A percentile compares a stretch with the other conserved stretches of the same genome.
Evolutionary conservation across 805 yeast species (phyloP).

Genomic region (Isabelozyma rhagii): DNA sequence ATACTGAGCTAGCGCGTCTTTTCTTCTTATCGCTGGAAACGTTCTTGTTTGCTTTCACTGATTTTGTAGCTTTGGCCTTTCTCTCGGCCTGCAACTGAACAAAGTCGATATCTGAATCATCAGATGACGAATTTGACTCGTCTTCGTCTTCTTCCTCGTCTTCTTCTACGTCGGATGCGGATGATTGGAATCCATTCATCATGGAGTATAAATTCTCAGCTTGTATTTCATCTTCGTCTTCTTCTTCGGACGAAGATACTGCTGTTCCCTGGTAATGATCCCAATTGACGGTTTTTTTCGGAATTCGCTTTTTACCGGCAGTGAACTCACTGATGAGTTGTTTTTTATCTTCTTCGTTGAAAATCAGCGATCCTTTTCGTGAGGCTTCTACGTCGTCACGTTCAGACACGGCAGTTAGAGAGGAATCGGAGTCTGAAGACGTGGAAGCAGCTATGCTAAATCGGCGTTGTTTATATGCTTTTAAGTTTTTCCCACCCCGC

Average conservation of each 20-base stretch:
- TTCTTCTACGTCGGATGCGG: constrained; percentile 1
- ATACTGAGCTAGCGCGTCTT: constrained; percentile 9
- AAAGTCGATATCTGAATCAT: constrained; percentile 69
- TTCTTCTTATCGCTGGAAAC: constrained; percentile 1
- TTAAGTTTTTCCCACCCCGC: constrained; percentile 32
- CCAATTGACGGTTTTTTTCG: constrained; percentile 22
- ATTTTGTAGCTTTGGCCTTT: constrained; percentile 54
- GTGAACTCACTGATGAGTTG: background rate
- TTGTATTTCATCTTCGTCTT: constrained; percentile 8
- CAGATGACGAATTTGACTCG: constrained; percentile 55
- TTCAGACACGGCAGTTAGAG: constrained; percentile 38
- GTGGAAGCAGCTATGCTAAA: constrained; percentile 36
- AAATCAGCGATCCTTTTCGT: constrained; percentile 4
- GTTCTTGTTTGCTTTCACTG: constrained; percentile 27
- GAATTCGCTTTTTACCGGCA: constrained; percentile 15
- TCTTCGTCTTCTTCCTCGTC: constrained; percentile 15
- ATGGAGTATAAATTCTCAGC: constrained; percentile 20
- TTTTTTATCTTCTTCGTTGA: background rate
- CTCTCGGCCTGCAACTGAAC: constrained; percentile 68
- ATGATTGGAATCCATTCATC: constrained; percentile 8
- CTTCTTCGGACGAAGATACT: constrained; percentile 7
- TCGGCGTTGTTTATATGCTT: constrained; percentile 23
- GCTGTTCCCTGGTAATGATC: constrained; percentile 16
- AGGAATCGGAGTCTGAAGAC: constrained; percentile 36
- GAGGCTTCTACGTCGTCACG: constrained; percentile 12